Base-by-base conservation (phyloP, 257 asterid genomes). In the Solanum commersonii region DNA sequence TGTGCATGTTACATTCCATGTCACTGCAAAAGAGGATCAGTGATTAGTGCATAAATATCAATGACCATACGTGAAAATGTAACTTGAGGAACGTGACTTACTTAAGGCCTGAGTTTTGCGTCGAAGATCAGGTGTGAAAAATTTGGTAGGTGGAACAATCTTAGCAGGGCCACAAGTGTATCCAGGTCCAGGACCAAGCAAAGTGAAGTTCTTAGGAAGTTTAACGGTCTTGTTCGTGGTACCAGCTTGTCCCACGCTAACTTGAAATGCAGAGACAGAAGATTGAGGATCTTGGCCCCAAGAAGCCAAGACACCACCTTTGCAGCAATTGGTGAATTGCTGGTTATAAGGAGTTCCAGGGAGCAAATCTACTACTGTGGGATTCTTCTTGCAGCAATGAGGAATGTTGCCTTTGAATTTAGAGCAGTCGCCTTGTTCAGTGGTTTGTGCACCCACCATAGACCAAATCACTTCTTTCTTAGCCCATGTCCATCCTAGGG, bases 371-470 rank as follows among this genome's bases (percentile, higher is more conserved):
- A 95, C 98, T 2, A 94, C 90, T 0, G 94, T 94, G 0, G 98
- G 98, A 13, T 38, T 92, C 88, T 90, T 95, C 91, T 93, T 93
- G 84, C 98, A 95, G 90, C 98, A 95, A 87, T 95, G 98, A 15
- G 98, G 98, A 86, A 93, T 89, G 90, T 87, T 93, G 38, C 94
- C 95, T 92, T 93, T 93, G 93, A 95, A 95, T 89, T 93, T 94
- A 52, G 98, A 95, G 82, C 98, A 95, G 88, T 95, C 98, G 0
- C 98, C 98, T 92, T 95, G 98, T 29, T 95, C 98, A 0, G 98
- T 95, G 56, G 97, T 87, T 37, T 95, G 98, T 13, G 95, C 90
- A 10, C 98, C 98, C 2, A 92, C 92, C 95, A 94, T 90, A 72
- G 93, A 63, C 98, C 98, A 95, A 15, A 95, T 95, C 81, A 95